phyloP scores from a whole-genome alignment of 2,329 filamentous ascomycete genomes.

The Daldinia eschscholtzii region DNA sequence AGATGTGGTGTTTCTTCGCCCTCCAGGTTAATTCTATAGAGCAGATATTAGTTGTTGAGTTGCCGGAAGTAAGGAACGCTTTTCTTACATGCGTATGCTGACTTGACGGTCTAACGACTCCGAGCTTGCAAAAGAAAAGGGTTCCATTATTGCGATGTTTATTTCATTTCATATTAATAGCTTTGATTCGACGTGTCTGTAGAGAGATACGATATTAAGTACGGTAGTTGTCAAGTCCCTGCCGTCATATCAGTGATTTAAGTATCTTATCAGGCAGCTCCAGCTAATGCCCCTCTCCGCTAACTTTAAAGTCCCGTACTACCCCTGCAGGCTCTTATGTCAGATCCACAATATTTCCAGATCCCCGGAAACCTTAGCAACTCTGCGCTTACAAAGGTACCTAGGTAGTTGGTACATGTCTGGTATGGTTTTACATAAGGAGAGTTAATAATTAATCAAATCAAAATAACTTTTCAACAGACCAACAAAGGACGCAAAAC shows the following conservation, averaged over 20 bases:
- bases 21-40: conserved; percentile 67
- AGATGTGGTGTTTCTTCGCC: conserved; percentile 80
- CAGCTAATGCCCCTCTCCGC: not conserved
- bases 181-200: conserved; percentile 1
- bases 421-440: too few species aligned
- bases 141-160: conserved; percentile 74
- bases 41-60: conserved; percentile 31
- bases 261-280: not conserved
- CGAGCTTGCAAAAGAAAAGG: conserved; percentile 94
- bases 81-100: conserved; percentile 72
- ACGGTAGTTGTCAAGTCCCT: not conserved
- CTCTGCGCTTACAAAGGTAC: not conserved
- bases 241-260: conserved; percentile 2
- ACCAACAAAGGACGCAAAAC: not conserved
- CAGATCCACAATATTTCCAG: not conserved
- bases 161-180: conserved; percentile 28
- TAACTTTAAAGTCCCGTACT: too few species aligned
- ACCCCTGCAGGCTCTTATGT: not conserved
- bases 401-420: too few species aligned
- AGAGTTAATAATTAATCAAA: not conserved
- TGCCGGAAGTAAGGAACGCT: conserved; percentile 13
- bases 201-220: not conserved
- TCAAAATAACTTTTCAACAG: not conserved
- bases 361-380: not conserved
- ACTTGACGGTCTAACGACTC: conserved; percentile 82